These are phyloP conservation scores for Saccharomycodes ludwigii DNA, from an alignment of 805 yeast genomes.

Conservation along the genomic window DNA sequence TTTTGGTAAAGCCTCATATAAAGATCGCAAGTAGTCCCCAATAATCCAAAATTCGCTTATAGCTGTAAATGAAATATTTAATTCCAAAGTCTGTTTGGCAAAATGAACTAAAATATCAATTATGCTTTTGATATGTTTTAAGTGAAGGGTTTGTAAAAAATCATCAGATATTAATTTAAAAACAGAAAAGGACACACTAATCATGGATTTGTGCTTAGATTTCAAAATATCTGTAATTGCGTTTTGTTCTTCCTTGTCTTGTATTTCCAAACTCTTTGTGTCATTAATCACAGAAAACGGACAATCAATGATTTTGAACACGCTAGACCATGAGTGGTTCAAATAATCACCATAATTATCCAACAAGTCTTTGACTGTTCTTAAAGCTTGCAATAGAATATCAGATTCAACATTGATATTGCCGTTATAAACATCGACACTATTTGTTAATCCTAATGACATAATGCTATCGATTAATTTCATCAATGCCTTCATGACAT, in stretches of 20 bases:
- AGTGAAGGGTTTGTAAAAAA: constrained; percentile 62
- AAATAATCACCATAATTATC: constrained; percentile 63
- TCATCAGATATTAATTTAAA: constrained; percentile 79
- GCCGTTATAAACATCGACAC: constrained; percentile 24
- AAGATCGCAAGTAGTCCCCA: constrained; percentile 54
- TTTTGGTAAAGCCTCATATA: not conserved
- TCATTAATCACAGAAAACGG: constrained; percentile 38
- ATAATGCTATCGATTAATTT: constrained; percentile 32
- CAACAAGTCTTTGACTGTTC: constrained; percentile 57
- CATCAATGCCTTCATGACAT: constrained; percentile 37
- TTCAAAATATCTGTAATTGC: constrained; percentile 24
- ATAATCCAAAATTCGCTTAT: constrained; percentile 88
- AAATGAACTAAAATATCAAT: constrained; percentile 65
- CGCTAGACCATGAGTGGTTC: constrained; percentile 58
- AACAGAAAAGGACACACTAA: constrained; percentile 63
- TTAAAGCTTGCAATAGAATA: constrained; percentile 47
- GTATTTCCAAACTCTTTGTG: constrained; percentile 13
- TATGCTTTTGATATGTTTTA: constrained; percentile 45
- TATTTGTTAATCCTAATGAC: constrained; percentile 13
- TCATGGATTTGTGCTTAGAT: constrained; percentile 38
- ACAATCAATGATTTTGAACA: constrained; percentile 45
- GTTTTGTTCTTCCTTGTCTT: constrained; percentile 15
- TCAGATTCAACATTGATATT: constrained; percentile 49
- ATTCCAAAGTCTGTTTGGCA: constrained; percentile 55
- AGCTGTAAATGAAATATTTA: constrained; percentile 83